Evolutionary conservation across 164 flowering plant species (phyloP).

Genomic region (Nymphaea thermarum): DNA sequence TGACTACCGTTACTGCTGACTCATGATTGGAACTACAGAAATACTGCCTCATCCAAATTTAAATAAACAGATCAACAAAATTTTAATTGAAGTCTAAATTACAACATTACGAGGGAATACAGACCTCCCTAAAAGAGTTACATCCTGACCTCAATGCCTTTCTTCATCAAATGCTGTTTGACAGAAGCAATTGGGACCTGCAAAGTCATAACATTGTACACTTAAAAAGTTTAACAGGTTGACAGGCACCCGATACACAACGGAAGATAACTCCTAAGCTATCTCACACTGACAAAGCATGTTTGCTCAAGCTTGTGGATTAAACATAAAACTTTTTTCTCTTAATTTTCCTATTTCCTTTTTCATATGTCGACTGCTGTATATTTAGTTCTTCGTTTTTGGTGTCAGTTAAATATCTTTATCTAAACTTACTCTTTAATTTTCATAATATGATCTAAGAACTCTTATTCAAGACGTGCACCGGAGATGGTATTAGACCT

Average conservation of each 20-base stretch:
- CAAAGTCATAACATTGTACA: slow-evolving; percentile 6
- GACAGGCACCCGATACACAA: neutral
- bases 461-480: no score
- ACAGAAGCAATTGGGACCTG: slow-evolving; percentile 82
- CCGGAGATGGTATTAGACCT: no score
- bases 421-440: no score
- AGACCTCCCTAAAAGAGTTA: slow-evolving; percentile 6
- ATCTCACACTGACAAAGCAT: no score
- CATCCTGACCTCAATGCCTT: slow-evolving; percentile 72
- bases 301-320: no score
- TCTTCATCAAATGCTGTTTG: slow-evolving; percentile 61
- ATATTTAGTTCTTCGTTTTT: neutral
- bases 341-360: neutral
- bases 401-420: no score
- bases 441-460: no score
- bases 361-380: neutral
- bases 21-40: no score
- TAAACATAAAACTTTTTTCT: no score
- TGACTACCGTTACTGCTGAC: no score
- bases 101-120: neutral
- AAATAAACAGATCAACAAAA: neutral
- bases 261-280: no score
- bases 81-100: neutral
- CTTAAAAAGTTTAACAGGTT: neutral
- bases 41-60: neutral